Conservation (phyloP, 2,329 filamentous ascomycete genomes). For the Claviceps pazoutovae region DNA sequence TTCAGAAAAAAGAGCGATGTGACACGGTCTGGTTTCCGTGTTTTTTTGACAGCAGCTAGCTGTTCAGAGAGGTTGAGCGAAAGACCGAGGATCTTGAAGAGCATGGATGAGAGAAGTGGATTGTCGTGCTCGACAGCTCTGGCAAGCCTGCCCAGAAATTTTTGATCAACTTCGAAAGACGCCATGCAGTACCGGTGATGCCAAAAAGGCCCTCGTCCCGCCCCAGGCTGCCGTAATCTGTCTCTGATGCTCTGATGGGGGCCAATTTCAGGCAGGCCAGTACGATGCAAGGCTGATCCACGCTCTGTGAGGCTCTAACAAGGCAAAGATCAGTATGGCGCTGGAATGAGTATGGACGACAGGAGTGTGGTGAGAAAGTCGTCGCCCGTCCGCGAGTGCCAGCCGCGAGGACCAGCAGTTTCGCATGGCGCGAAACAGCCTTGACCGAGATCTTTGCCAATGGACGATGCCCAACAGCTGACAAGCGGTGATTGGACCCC, state of each 20-base stretch:
- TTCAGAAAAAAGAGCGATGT: conserved; percentile 66
- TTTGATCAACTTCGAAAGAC: conserved; percentile 93
- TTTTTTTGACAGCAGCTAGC: conserved; percentile 67
- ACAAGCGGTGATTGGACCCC: conserved; percentile 5
- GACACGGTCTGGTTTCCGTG: conserved; percentile 69
- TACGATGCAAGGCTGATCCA: not conserved
- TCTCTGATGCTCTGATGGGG: not conserved
- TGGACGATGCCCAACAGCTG: conserved; percentile 3
- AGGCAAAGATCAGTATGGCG: not conserved
- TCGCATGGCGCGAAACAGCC: not conserved
- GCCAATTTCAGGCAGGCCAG: not conserved
- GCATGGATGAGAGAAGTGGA: conserved; percentile 62
- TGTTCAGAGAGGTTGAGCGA: conserved; percentile 79
- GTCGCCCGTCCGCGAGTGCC: not conserved
- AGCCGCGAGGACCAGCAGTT: not conserved
- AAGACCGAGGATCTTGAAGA: conserved; percentile 84
- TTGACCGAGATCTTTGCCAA: not conserved
- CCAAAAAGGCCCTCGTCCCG: not conserved
- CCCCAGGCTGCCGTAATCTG: not conserved
- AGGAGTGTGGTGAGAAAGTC: not conserved
- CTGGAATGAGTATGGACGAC: not conserved
- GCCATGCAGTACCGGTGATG: conserved; percentile 49
- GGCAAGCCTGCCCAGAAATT: conserved; percentile 83
- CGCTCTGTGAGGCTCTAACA: conserved; percentile 1
- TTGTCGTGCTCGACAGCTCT: conserved; percentile 65